Evolutionary conservation across 1,139 yeast genomes (phyloP).

Genomic region (Torulaspora globosa): DNA sequence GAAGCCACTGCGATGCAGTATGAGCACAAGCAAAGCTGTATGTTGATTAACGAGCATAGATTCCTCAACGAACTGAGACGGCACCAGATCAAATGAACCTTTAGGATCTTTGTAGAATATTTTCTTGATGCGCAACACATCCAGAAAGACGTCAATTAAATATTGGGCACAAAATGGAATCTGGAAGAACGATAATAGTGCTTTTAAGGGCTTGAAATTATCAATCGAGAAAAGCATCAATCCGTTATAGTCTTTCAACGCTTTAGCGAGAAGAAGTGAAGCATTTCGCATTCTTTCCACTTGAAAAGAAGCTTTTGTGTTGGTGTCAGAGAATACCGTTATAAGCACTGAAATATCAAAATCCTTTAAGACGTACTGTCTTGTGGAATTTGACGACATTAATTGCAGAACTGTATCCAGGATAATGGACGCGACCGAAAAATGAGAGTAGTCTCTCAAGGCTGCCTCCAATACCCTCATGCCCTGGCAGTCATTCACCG

Average conservation of each 20-base stretch:
- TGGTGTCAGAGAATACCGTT: conserved; percentile 61
- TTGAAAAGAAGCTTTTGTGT: conserved; percentile 44
- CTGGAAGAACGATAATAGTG: conserved; percentile 58
- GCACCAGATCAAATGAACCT: conserved; percentile 22
- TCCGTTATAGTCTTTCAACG: conserved; percentile 77
- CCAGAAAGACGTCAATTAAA: conserved; percentile 67
- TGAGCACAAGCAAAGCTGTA: conserved; percentile 53
- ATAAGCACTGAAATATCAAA: conserved; percentile 60
- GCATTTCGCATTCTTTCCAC: conserved; percentile 56
- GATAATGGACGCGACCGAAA: conserved; percentile 52
- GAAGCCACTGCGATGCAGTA: conserved; percentile 56
- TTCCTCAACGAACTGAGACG: conserved; percentile 35
- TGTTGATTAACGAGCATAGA: conserved; percentile 51
- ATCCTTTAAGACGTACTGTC: conserved; percentile 55
- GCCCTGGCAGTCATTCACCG: conserved; percentile 63
- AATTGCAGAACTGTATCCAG: conserved; percentile 54
- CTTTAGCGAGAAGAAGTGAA: conserved; percentile 56
- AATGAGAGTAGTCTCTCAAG: conserved; percentile 57
- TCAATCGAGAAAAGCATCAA: conserved; percentile 60
- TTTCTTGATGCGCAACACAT: conserved; percentile 57
- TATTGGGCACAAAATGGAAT: conserved; percentile 62
- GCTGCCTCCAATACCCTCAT: conserved; percentile 55
- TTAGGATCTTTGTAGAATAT: conserved; percentile 50
- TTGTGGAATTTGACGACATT: conserved; percentile 56
- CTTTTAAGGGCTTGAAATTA: conserved; percentile 53